phyloP scores from a whole-genome alignment of 2,329 filamentous ascomycete genomes.

The Rhynchosporium graminicola region DNA sequence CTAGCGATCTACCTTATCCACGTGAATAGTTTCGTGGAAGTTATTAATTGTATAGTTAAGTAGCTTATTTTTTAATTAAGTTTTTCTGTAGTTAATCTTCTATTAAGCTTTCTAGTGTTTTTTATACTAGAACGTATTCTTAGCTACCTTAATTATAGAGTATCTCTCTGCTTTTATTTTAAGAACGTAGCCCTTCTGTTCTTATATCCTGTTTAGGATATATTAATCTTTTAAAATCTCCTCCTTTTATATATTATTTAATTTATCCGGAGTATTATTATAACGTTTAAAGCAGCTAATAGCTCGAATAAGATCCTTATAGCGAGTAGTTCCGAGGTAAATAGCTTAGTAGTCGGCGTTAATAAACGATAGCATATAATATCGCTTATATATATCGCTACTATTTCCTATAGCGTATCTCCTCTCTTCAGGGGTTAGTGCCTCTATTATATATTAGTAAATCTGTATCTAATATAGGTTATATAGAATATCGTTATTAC shows the following conservation, averaged over 20 bases:
- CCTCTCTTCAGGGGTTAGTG: conserved; percentile 30
- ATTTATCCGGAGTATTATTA: background rate
- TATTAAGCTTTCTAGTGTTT: conserved; percentile 26
- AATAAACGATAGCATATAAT: conserved; percentile 32
- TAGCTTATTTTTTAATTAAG: conserved; percentile 23
- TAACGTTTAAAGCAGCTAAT: conserved; percentile 4
- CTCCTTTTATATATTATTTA: conserved; percentile 2
- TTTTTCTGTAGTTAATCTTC: conserved; percentile 29
- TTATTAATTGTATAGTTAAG: conserved; percentile 30
- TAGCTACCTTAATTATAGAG: conserved; percentile 28
- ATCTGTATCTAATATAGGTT: too few relatives aligned
- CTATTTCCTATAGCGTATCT: conserved; percentile 29
- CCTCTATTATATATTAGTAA: conserved; percentile 27
- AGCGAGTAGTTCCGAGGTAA: conserved; percentile 26
- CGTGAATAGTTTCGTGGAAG: conserved; percentile 32
- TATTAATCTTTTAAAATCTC: conserved; percentile 1
- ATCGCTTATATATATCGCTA: conserved; percentile 27
- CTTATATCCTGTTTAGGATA: conserved; percentile 2
- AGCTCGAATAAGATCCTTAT: conserved; percentile 20
- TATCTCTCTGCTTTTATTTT: conserved; percentile 4
- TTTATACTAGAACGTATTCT: conserved; percentile 13
- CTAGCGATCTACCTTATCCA: conserved; percentile 30
- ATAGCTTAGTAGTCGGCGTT: conserved; percentile 30
- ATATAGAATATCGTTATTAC: too few relatives aligned
- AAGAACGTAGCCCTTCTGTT: background rate